These are phyloP conservation scores for Penicillium oxalicum DNA, from an alignment of 2,329 filamentous ascomycete species.

Conservation along the genomic window DNA sequence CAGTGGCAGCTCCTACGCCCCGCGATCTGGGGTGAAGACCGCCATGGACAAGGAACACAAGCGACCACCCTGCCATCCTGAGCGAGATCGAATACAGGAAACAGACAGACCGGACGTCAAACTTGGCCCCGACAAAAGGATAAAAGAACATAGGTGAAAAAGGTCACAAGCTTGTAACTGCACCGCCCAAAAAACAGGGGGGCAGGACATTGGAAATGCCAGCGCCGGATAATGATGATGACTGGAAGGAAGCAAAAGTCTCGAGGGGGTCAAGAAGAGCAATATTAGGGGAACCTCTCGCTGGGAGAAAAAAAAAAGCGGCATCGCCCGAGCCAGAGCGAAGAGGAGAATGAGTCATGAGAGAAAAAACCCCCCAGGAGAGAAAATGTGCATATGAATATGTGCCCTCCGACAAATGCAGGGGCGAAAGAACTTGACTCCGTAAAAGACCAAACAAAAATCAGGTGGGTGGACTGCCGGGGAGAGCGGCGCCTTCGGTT, in stretches of 20 bases:
- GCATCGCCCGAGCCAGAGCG: conserved; percentile 12
- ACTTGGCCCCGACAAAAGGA: no score
- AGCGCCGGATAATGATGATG: background rate
- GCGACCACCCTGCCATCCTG: no score
- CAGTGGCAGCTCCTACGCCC: background rate
- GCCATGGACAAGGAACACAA: no score
- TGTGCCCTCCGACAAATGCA: conserved; percentile 8
- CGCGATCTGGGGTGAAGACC: no score
- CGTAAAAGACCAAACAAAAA: conserved; percentile 5
- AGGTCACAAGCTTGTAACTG: background rate
- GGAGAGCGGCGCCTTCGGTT: conserved; percentile 8
- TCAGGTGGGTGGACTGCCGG: conserved; percentile 6
- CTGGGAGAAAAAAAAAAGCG: conserved; percentile 9
- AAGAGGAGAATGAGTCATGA: conserved; percentile 6
- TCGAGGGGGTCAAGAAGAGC: conserved; percentile 7
- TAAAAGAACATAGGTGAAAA: background rate
- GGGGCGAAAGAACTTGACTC: background rate
- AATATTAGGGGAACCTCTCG: conserved; percentile 18
- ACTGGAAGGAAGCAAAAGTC: conserved; percentile 7
- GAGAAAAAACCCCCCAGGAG: no score
- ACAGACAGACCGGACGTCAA: background rate
- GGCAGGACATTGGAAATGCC: background rate
- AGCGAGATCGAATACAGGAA: background rate
- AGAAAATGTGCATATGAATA: conserved; percentile 5
- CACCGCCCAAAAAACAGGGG: no score